Base-by-base conservation (phyloP, 2,329 filamentous ascomycete genomes). In the Cytospora mali region DNA sequence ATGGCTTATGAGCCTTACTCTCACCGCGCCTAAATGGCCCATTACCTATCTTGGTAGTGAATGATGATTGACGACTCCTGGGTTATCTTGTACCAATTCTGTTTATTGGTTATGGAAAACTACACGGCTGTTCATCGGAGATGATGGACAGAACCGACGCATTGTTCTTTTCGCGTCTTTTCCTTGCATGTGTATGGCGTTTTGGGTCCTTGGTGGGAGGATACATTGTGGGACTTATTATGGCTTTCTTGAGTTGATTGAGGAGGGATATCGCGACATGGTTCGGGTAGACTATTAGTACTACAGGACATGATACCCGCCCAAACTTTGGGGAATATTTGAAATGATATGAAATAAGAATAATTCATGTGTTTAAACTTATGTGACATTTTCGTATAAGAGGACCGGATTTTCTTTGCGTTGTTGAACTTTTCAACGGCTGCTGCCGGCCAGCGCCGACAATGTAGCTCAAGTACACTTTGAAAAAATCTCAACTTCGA, bases 1-100 rank as follows among this genome's bases (percentile, higher is more conserved):
- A 72, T 81, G 67, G 85, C 84, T 46, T 88, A 88, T 74, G 86
- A 88, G 80, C 86, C 86, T 39, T 88, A 88, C 75, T 81, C 81
- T 57, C 85, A 87, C 69, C 79, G 80, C 51, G 77, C 78, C 53
- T 87, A 81, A 77, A 55, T 28, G 39, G 54, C 28, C 25, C n/a
- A n/a, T 50, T 11, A 13, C 46, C 16, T 39, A 39, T 39, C 16
- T n/a, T n/a, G n/a, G n/a, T n/a, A n/a, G n/a, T n/a, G n/a, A n/a
- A n/a, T 25, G 46, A 49, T 13, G 10, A 56, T 39, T 57, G 28
- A 33, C 39, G 16, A 28, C 5, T 7, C 23, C 21, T 33, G 9
- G 21, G 58, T 21, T n/a, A 23, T 23, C 42, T 13, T 46, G n/a
- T 55, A 28, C 25, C 14, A n/a, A 55, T 28, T 10, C 14, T 31